A percentile compares a stretch with the other conserved stretches of the same genome.
phyloP scores from a whole-genome alignment of 163 green algal species.

The Picocystis sp. region DNA sequence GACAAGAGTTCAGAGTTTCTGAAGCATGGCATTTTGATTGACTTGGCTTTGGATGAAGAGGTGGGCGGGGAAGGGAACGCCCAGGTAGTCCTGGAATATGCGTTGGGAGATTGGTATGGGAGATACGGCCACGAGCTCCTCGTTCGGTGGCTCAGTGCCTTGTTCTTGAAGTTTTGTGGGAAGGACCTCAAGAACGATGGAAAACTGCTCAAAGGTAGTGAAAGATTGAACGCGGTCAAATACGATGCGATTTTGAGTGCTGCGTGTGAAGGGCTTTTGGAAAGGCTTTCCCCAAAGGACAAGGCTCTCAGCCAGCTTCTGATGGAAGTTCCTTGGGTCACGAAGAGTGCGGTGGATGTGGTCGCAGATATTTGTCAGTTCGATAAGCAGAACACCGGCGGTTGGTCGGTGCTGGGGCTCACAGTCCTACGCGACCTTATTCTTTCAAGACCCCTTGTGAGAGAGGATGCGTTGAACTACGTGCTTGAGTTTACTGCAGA shows the following conservation, averaged over 20 bases:
- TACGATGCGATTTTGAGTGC: conserved; percentile 32
- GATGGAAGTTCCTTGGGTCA: conserved; percentile 11
- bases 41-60: no score
- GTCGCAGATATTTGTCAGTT: no score
- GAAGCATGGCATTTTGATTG: no score
- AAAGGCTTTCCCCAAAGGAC: conserved; percentile 18
- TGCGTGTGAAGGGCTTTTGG: conserved; percentile 22
- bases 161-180: conserved; percentile 18
- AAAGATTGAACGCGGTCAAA: not conserved
- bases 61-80: no score
- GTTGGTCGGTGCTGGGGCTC: conserved; percentile 31
- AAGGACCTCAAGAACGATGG: not conserved
- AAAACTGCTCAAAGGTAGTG: conserved; percentile 5
- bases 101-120: conserved; percentile 20
- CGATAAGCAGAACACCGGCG: conserved; percentile 1
- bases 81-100: conserved; percentile 20
- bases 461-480: conserved; percentile 21
- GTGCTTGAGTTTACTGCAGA: conserved; percentile 19
- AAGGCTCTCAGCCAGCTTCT: conserved; percentile 15
- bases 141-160: conserved; percentile 25
- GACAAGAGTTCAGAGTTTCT: no score
- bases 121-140: conserved; percentile 18
- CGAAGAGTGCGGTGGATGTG: not conserved
- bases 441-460: conserved; percentile 24
- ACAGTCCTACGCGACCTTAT: conserved; percentile 22